A percentile compares a stretch with the other conserved stretches of the same genome.
Evolutionary conservation across 345 rosid species (phyloP).

Genomic region (Gossypium australe): DNA sequence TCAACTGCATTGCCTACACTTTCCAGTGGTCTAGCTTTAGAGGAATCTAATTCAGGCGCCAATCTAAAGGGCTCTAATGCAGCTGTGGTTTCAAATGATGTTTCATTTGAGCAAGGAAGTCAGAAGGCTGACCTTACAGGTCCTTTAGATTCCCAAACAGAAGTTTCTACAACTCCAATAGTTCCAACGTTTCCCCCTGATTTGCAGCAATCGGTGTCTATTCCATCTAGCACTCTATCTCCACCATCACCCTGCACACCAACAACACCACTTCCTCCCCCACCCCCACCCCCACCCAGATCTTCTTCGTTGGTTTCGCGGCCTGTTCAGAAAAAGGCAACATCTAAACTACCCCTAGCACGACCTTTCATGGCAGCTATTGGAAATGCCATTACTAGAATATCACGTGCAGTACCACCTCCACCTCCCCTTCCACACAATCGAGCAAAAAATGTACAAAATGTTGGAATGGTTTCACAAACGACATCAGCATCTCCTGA

Average conservation of each 20-base stretch:
- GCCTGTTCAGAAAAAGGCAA: slow-evolving; percentile 12
- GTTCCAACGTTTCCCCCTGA: slow-evolving; percentile 16
- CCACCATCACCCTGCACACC: slow-evolving; percentile 9
- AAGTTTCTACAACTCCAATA: slow-evolving; percentile 34
- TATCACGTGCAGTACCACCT: slow-evolving; percentile 19
- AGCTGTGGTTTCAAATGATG: slow-evolving; percentile 34
- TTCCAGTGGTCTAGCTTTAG: slow-evolving; percentile 36
- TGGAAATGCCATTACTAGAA: slow-evolving; percentile 21
- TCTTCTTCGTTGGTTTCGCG: slow-evolving; percentile 23
- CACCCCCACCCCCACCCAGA: slow-evolving; percentile 17
- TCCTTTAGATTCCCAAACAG: slow-evolving; percentile 27
- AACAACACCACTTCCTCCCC: slow-evolving; percentile 24
- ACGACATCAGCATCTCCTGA: slow-evolving; percentile 23
- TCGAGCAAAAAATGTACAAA: slow-evolving; percentile 22
- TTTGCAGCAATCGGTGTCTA: slow-evolving; percentile 23
- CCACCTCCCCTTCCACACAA: slow-evolving; percentile 29
- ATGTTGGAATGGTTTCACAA: slow-evolving; percentile 22
- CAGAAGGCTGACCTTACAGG: slow-evolving; percentile 16
- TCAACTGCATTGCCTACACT: slow-evolving; percentile 71
- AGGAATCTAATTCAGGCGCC: slow-evolving; percentile 41
- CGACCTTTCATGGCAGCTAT: slow-evolving; percentile 26
- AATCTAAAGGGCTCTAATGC: slow-evolving; percentile 29
- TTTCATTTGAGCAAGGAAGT: slow-evolving; percentile 11
- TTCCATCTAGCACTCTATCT: slow-evolving; percentile 30
- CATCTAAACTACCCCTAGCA: slow-evolving; percentile 30